phyloP scores from a whole-genome alignment of 2,329 filamentous ascomycete genomes.

The Pyrenophora teres region DNA sequence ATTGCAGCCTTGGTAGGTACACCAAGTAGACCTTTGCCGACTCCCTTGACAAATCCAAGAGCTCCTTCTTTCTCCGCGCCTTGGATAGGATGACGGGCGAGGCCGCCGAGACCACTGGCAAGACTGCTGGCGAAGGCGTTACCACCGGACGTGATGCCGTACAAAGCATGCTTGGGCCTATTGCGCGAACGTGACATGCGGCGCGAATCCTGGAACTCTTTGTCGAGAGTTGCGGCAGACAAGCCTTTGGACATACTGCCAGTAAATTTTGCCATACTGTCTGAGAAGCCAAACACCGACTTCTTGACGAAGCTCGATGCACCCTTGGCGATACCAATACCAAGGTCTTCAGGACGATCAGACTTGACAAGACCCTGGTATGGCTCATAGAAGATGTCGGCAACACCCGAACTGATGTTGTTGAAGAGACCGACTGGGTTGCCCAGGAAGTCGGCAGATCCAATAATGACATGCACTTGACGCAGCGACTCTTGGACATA shows the following conservation, averaged over 20 bases:
- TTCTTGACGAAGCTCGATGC: conserved; percentile 98
- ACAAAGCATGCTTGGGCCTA: conserved; percentile 93
- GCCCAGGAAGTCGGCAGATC: conserved; percentile 94
- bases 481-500: conserved; percentile 96
- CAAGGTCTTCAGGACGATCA: conserved; percentile 92
- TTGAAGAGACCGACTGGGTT: conserved; percentile 98
- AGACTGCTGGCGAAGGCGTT: conserved; percentile 93
- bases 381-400: conserved; percentile 98
- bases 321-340: conserved; percentile 92
- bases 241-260: conserved; percentile 96
- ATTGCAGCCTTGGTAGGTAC: conserved; percentile 97
- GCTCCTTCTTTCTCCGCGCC: conserved; percentile 95
- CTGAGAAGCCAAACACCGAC: conserved; percentile 94
- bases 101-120: conserved; percentile 88
- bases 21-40: conserved; percentile 91
- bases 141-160: conserved; percentile 91
- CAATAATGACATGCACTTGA: conserved; percentile 95
- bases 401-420: conserved; percentile 95
- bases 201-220: conserved; percentile 96
- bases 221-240: conserved; percentile 92
- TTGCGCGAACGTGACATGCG: conserved; percentile 93
- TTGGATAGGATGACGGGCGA: conserved; percentile 91
- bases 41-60: conserved; percentile 93
- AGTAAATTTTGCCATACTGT: conserved; percentile 97
- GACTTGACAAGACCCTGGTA: conserved; percentile 98